Conservation (phyloP, 352 stramenopile genomes). For the Globisporangium spinosum region DNA sequence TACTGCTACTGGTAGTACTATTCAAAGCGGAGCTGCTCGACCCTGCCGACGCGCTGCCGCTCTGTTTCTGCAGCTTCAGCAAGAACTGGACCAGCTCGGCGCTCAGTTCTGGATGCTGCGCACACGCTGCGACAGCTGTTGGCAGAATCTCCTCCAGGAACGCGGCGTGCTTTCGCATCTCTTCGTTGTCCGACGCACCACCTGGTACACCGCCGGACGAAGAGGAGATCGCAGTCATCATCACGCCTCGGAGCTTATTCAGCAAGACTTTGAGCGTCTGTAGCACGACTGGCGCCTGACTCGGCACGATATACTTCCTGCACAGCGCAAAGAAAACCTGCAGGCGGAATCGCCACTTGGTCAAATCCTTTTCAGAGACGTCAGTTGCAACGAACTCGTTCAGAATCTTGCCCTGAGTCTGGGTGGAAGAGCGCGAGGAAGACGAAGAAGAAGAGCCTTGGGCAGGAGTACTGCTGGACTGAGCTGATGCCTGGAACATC, state of each 20-base stretch:
- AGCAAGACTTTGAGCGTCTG: conserved; percentile 54
- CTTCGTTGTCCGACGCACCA: conserved; percentile 11
- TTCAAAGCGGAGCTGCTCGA: not conserved
- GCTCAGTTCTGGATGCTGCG: conserved; percentile 45
- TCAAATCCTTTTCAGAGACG: conserved; percentile 42
- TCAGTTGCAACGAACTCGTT: conserved; percentile 48
- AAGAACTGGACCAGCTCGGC: conserved; percentile 64
- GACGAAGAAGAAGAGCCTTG: conserved; percentile 13
- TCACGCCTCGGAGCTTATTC: conserved; percentile 43
- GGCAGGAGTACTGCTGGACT: not conserved
- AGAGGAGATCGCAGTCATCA: conserved; percentile 16
- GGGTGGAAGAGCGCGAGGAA: conserved; percentile 16
- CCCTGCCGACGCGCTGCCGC: conserved; percentile 21
- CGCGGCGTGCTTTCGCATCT: conserved; percentile 21
- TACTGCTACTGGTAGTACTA: conserved; percentile 4
- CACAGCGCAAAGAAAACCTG: conserved; percentile 53
- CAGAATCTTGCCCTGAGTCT: conserved; percentile 31
- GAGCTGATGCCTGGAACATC: conserved; percentile 22
- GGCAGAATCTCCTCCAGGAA: conserved; percentile 45
- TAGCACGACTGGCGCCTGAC: conserved; percentile 38
- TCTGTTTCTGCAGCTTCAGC: conserved; percentile 59
- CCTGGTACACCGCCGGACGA: not conserved
- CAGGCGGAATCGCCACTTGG: conserved; percentile 53
- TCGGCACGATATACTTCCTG: conserved; percentile 31
- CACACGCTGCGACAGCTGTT: conserved; percentile 45